Evolutionary conservation across 2,329 filamentous ascomycete species (phyloP).

Genomic region (Juglanconis sp.): DNA sequence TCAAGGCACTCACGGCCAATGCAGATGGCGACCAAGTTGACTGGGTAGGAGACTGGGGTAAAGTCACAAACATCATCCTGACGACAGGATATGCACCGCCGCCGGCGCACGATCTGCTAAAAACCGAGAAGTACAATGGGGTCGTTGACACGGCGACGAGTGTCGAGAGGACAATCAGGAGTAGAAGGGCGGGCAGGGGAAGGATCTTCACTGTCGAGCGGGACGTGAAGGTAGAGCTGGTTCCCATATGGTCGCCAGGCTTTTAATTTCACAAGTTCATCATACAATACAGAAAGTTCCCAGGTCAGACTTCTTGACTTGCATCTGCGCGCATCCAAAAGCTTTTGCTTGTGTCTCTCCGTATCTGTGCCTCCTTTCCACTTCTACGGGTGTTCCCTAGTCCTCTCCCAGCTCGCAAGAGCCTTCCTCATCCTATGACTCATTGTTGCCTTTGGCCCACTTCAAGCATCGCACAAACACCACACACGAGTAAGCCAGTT

Average conservation of each 20-base stretch:
- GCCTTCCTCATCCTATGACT: too few relatives aligned
- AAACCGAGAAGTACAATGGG: slow-evolving; percentile 31
- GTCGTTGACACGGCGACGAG: slow-evolving; percentile 35
- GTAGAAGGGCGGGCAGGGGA: slow-evolving; percentile 45
- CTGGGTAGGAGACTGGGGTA: slow-evolving; percentile 53
- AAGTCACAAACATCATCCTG: slow-evolving; percentile 44
- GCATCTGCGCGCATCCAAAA: too few relatives aligned
- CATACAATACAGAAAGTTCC: not conserved
- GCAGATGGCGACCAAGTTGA: slow-evolving; percentile 44
- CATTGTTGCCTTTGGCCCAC: too few relatives aligned
- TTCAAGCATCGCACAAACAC: too few relatives aligned
- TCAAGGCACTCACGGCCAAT: slow-evolving; percentile 40
- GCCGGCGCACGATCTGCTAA: slow-evolving; percentile 31
- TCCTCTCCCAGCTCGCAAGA: too few relatives aligned
- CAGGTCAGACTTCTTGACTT: too few relatives aligned
- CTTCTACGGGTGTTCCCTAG: too few relatives aligned
- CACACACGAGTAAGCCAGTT: too few relatives aligned
- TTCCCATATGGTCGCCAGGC: not conserved
- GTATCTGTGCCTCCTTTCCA: too few relatives aligned
- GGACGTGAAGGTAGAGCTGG: slow-evolving; percentile 25
- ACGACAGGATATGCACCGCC: slow-evolving; percentile 38
- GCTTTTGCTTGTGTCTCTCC: too few relatives aligned
- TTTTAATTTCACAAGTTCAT: too few relatives aligned
- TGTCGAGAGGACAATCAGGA: slow-evolving; percentile 47
- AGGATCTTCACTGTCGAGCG: slow-evolving; percentile 48